Conservation (phyloP, 73 alveolate genomes). For the Symbiodinium natans region DNA sequence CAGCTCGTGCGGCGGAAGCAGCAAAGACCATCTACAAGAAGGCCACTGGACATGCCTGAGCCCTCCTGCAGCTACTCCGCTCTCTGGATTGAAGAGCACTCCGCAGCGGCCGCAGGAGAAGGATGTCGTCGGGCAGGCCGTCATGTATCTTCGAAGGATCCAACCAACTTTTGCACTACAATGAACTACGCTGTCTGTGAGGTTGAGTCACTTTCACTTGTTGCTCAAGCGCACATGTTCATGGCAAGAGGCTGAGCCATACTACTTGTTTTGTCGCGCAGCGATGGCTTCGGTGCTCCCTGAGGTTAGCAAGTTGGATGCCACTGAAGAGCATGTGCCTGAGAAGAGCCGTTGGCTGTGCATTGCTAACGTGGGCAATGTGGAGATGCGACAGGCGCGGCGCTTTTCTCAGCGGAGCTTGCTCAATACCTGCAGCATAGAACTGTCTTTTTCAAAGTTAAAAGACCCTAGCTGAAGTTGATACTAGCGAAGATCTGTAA, state of each 20-base stretch:
- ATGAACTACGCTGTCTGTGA: too few species aligned
- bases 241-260: constrained; percentile 27
- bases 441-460: too few species aligned
- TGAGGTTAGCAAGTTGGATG: constrained; percentile 87
- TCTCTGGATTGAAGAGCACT: too few species aligned
- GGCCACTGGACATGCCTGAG: too few species aligned
- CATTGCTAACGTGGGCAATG: too few species aligned
- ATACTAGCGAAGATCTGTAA: too few species aligned
- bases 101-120: neutral
- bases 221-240: constrained; percentile 83
- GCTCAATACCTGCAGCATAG: too few species aligned
- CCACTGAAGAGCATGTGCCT: constrained; percentile 52
- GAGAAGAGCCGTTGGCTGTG: neutral
- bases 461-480: too few species aligned
- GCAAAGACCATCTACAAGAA: constrained; percentile 90
- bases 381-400: too few species aligned
- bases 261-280: neutral
- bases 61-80: neutral
- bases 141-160: too few species aligned
- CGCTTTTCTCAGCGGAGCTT: too few species aligned
- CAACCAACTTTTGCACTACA: too few species aligned
- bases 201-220: constrained; percentile 85
- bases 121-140: neutral
- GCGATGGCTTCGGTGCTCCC: neutral
- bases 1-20: constrained; percentile 92